Evolutionary conservation across 768 basidiomycete species (phyloP).

Genomic region (Hysterangium stoloniferum): DNA sequence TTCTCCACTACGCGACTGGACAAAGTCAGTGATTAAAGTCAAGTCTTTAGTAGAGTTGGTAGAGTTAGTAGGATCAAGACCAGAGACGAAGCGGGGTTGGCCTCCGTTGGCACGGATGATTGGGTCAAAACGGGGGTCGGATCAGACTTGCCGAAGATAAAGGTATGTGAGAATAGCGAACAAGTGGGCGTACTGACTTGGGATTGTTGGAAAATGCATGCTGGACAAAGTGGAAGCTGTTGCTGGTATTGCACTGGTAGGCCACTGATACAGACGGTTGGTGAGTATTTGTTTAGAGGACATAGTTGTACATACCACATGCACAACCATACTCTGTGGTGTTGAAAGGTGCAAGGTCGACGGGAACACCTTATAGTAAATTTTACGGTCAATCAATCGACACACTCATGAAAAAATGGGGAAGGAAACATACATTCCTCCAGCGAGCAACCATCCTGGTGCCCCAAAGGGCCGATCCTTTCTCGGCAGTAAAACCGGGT

Average conservation of each 20-base stretch:
- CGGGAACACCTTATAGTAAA: constrained; percentile 36
- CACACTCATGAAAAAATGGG: neutral
- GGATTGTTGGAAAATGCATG: constrained; percentile 8
- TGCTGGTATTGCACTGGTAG: constrained; percentile 24
- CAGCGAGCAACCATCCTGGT: constrained; percentile 28
- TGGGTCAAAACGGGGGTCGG: constrained; percentile 39
- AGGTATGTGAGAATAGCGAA: too few relatives aligned
- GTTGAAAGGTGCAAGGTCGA: constrained; percentile 40
- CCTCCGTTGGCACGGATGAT: constrained; percentile 10
- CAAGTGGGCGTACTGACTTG: too few relatives aligned
- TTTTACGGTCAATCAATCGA: too few relatives aligned
- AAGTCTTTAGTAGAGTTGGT: constrained; percentile 13
- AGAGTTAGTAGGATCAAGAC: constrained; percentile 22
- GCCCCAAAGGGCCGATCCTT: constrained; percentile 23
- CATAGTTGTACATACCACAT: constrained; percentile 32
- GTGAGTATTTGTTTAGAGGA: too few relatives aligned
- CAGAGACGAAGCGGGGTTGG: constrained; percentile 15
- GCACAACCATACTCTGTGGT: constrained; percentile 39
- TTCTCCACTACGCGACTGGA: constrained; percentile 42
- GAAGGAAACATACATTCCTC: constrained; percentile 23
- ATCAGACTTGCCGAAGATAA: constrained; percentile 12
- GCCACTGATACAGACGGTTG: constrained; percentile 15
- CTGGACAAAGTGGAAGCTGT: constrained; percentile 29
- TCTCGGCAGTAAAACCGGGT: constrained; percentile 14
- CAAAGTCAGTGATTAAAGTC: constrained; percentile 24